phyloP scores from a whole-genome alignment of 2,329 filamentous ascomycete genomes.

The Trichoderma sp. region DNA sequence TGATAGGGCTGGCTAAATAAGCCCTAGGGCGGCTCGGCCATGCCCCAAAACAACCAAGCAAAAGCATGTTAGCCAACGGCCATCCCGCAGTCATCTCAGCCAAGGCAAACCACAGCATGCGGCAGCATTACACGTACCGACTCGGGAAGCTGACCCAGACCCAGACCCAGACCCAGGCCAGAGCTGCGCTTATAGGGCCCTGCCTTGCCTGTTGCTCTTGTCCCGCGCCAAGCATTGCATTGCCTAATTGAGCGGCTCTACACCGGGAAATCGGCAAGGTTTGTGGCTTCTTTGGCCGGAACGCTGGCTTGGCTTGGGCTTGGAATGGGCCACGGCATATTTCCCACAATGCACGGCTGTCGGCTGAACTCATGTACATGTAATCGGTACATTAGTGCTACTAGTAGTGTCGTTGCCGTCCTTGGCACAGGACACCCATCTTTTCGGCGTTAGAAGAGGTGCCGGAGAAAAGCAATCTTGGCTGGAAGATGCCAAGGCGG shows the following conservation, averaged over 20 bases:
- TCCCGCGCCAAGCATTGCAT: background rate
- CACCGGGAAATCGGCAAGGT: constrained; percentile 6
- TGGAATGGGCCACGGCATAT: background rate
- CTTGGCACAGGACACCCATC: background rate
- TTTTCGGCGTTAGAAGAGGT: background rate
- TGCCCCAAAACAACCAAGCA: background rate
- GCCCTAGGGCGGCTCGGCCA: background rate
- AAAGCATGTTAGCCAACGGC: background rate
- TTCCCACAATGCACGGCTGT: background rate
- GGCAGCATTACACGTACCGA: constrained; percentile 17
- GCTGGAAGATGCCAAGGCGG: background rate
- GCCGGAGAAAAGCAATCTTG: background rate
- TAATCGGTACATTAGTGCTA: background rate
- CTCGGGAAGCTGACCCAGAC: background rate
- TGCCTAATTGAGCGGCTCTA: background rate
- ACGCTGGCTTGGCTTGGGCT: background rate
- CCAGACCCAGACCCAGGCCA: background rate
- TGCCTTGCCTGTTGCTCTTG: background rate
- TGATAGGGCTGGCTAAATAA: constrained; percentile 14
- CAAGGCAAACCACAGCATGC: background rate
- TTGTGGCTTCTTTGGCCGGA: constrained; percentile 2
- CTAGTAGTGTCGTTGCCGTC: background rate
- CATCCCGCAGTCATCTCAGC: background rate
- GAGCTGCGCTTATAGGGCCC: background rate
- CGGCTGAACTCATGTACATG: background rate